Evolutionary conservation across 2,329 filamentous ascomycete genomes (phyloP).

Genomic region (Basipetospora sp.): DNA sequence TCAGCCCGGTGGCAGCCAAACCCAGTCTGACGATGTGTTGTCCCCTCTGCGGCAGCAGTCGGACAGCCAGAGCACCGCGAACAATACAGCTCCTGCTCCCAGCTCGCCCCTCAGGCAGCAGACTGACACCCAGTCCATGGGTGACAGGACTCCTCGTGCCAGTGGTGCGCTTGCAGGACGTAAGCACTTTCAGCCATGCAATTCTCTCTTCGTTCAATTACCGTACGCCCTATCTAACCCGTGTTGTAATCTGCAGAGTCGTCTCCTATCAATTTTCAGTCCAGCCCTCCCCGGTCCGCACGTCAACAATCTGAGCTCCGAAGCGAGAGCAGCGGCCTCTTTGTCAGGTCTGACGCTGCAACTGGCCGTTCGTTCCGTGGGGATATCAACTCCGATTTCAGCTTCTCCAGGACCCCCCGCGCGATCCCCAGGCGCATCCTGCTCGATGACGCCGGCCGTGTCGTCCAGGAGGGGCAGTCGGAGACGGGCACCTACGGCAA

Average conservation of each 20-base stretch:
- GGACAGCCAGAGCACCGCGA: constrained; percentile 36
- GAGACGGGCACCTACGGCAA: constrained; percentile 48
- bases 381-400: constrained; percentile 68
- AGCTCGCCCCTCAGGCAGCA: constrained; percentile 47
- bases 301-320: constrained; percentile 53
- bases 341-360: constrained; percentile 34
- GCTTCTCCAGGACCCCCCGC: constrained; percentile 38
- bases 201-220: too few species aligned
- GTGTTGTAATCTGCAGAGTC: constrained; percentile 47
- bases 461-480: constrained; percentile 41
- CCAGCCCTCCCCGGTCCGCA: constrained; percentile 71
- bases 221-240: background rate
- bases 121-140: constrained; percentile 39
- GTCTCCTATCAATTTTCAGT: constrained; percentile 79
- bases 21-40: constrained; percentile 25
- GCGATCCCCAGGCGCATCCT: constrained; percentile 40
- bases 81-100: constrained; percentile 23
- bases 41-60: constrained; percentile 44
- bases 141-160: constrained; percentile 52
- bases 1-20: constrained; percentile 14
- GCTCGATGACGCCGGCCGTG: constrained; percentile 43
- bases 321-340: constrained; percentile 76
- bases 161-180: constrained; percentile 37
- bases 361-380: constrained; percentile 54
- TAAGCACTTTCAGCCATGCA: too few species aligned